Base-by-base conservation (phyloP, 768 basidiomycete genomes). In the Dictyophora rubrovolvata region DNA sequence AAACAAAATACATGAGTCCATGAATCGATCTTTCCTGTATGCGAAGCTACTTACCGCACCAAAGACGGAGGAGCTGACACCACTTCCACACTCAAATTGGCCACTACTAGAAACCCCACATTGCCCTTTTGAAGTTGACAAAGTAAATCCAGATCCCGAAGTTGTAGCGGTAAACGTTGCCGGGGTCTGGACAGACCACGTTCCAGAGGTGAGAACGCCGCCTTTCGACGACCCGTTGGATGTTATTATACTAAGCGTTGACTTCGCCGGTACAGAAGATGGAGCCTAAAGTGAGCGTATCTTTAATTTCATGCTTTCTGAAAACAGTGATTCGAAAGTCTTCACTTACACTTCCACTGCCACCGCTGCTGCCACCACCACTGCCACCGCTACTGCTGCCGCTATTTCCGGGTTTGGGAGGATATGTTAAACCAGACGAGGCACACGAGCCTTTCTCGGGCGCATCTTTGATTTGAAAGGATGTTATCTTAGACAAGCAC, bases 111-210 rank as follows among this genome's bases (percentile, higher is more conserved):
- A 74, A 42, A 83, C 75, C 17, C 76, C 79, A 65, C 82, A 85
- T 54, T 67, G 71, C 14, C 83, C 83, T 67, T 83, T 84, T 11
- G 79, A 81, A 21, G 80, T 80, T 22, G 73, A 73, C 72, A 85
- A 72, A 10, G 80, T 83, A 70, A 84, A 83, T 63, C 77, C 75
- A 8, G 73, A 72, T 21, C 73, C 63, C 17, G 74, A 70, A 34
- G 81, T 79, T 8, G 77, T 73, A 28, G 80, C 60, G 1, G 77
- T 78, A 64, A 76, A 79, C 1, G 82, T 83, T 12, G 81, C 82
- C 35, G 77, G 71, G 8, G 81, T 83, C 67, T 84, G 82, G 10
- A 78, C 79, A 8, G 80, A 81, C 81, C 81, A 83, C 12, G 80
- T 83, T 18, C 81, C 83, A 8, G 64, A 65, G 1, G 79, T 74